Conservation (phyloP, 768 basidiomycete genomes). For the Lactarius hengduanensis region DNA sequence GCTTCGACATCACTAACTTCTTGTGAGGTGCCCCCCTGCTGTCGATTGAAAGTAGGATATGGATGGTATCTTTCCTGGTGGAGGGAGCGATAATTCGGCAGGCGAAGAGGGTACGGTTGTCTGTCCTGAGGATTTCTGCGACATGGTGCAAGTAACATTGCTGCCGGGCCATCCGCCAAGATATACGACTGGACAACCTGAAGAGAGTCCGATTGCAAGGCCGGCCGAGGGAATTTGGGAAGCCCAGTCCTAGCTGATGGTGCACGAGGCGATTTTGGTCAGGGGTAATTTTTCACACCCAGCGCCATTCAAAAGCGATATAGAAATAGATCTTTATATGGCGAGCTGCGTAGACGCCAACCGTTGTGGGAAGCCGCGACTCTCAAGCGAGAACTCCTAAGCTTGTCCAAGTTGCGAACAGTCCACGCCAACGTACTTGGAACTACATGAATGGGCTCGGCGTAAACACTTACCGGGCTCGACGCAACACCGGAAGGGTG, state of each 20-base stretch:
- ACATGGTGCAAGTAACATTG: constrained; percentile 17
- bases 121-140: constrained; percentile 20
- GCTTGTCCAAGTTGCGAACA: background rate
- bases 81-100: constrained; percentile 28
- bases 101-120: constrained; percentile 26
- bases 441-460: background rate
- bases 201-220: constrained; percentile 16
- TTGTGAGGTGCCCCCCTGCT: constrained; percentile 10
- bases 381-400: constrained; percentile 11
- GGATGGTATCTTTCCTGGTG: constrained; percentile 27
- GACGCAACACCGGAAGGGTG: background rate
- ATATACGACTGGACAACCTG: constrained; percentile 8
- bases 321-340: constrained; percentile 15
- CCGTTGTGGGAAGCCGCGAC: constrained; percentile 9
- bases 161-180: background rate
- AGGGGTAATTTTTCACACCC: constrained; percentile 28
- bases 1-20: constrained; percentile 12
- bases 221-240: constrained; percentile 19
- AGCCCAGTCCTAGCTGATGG: constrained; percentile 18
- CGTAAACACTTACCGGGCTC: background rate
- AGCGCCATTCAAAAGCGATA: constrained; percentile 22
- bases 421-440: background rate
- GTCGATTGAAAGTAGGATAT: constrained; percentile 26
- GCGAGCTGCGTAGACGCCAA: constrained; percentile 23
- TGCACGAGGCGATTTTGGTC: constrained; percentile 17